These are phyloP conservation scores for Coemansia furcata DNA, from an alignment of 192 early-diverging fungal species.

Conservation along the genomic window DNA sequence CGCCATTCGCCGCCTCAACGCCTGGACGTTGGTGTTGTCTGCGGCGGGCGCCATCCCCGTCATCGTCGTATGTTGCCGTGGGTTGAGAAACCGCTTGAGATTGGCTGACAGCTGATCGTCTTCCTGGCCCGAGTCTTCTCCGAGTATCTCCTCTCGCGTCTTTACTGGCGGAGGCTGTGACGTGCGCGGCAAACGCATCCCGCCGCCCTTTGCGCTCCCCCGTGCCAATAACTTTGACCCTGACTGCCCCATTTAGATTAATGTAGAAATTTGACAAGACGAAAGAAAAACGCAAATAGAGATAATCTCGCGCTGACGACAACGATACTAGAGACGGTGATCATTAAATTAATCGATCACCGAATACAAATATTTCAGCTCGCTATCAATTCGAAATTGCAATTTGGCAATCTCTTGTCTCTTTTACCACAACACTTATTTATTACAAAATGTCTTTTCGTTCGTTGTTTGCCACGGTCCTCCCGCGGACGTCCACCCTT, in stretches of 20 bases:
- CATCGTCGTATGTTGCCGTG: conserved; percentile 35
- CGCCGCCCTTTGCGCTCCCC: background rate
- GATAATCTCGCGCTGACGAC: background rate
- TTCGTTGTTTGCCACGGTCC: conserved; percentile 7
- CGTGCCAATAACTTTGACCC: conserved; percentile 16
- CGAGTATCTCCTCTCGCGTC: conserved; percentile 44
- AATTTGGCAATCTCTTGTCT: background rate
- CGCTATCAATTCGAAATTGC: background rate
- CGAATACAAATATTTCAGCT: background rate
- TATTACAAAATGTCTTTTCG: conserved; percentile 4
- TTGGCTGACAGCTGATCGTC: conserved; percentile 22
- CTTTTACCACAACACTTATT: background rate
- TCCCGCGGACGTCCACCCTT: background rate
- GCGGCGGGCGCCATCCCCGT: conserved; percentile 18
- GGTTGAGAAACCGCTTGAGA: conserved; percentile 43
- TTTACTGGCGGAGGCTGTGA: conserved; percentile 8
- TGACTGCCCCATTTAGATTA: conserved; percentile 27
- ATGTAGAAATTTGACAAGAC: background rate
- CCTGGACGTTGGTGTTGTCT: conserved; percentile 40
- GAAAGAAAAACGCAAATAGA: background rate
- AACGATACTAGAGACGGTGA: background rate
- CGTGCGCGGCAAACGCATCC: conserved; percentile 29
- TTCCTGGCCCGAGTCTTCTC: conserved; percentile 9
- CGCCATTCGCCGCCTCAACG: conserved; percentile 11
- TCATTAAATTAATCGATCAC: background rate